Evolutionary conservation across 106 monocot genomes (phyloP), one percentile per base, ranked within the genome.

Genomic region (Agapanthus africanus): DNA sequence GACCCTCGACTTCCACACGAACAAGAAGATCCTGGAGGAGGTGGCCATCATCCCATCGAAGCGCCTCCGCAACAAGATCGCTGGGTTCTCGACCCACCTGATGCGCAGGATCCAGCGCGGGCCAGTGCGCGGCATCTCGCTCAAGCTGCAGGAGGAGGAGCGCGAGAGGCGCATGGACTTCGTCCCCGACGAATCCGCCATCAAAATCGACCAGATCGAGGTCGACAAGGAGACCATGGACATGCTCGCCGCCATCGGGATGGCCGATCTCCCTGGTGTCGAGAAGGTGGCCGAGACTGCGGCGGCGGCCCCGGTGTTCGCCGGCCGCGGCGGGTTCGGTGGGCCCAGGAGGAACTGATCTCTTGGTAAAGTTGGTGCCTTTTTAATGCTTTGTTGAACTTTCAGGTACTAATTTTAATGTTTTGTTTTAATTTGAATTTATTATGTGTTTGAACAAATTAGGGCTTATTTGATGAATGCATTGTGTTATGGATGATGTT

Each of bases 1-100:
- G 75, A 75, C 75, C 26, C 75, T 75, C 13, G 75, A 75, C 60
- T 75, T 75, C 59, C 75, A 75, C 75, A 75, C 75, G n/a, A 75
- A 75, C 68, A 75, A 75, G 60, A 75, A 68, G 68, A 50, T 75
- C 33, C 67, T 75, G 3, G 75, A 68, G 60, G 68, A 75, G 59
- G 75, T 75, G 0, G 75, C 75, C 33, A 75, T 75, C 36, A 75
- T 75, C 68, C 75, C 75, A 13, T 75, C 75, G 35, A 75, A 75
- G 68, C 75, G 75, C 41, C 75, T 75, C 54, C 57, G 68, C 32
- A 75, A 75, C 60, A 75, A 75, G 60, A 75, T 75, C 68, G 68
- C 68, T 59, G 75, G 68, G 32, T 75, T 75, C 60, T 75, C 75
- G 34, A 75, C 75, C 27, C 68, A 75, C 31, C 68, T 75, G 2